These are phyloP conservation scores for Penicillium riverlandense DNA, from an alignment of 495 filamentous ascomycete species.

Conservation along the genomic window DNA sequence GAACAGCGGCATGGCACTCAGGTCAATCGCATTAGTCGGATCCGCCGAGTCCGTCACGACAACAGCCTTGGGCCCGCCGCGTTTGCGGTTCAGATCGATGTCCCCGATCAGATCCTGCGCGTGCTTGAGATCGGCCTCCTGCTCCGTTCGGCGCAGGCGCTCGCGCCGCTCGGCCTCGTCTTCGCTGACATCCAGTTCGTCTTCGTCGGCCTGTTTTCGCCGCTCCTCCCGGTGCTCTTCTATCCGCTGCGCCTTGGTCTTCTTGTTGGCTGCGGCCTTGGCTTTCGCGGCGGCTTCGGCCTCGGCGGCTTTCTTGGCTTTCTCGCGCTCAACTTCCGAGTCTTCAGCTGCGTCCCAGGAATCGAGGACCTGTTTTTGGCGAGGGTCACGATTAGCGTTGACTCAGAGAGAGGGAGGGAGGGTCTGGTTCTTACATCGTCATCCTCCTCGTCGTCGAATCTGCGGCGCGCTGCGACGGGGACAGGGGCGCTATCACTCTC, in stretches of 20 bases:
- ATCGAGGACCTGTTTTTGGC: conserved; percentile 64
- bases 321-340: conserved; percentile 93
- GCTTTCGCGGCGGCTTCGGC: conserved; percentile 84
- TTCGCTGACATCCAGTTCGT: conserved; percentile 54
- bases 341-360: conserved; percentile 98
- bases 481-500: conserved; percentile 55
- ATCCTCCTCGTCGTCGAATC: conserved; percentile 89
- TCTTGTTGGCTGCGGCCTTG: conserved; percentile 89
- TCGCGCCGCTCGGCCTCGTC: conserved; percentile 65
- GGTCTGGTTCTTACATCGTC: conserved; percentile 62
- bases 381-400: no score
- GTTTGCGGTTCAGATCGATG: conserved; percentile 63
- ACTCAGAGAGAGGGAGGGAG: background rate
- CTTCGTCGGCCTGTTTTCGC: conserved; percentile 36
- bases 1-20: conserved; percentile 74
- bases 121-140: conserved; percentile 84
- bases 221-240: conserved; percentile 58
- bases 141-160: conserved; percentile 67
- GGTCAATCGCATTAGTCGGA: conserved; percentile 71
- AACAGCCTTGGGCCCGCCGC: conserved; percentile 54
- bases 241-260: conserved; percentile 80
- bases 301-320: conserved; percentile 78
- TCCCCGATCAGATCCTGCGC: conserved; percentile 85
- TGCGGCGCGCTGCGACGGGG: conserved; percentile 49
- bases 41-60: conserved; percentile 59